Base-by-base conservation (phyloP, 2,329 filamentous ascomycete genomes). In the Sporothrix humicola region DNA sequence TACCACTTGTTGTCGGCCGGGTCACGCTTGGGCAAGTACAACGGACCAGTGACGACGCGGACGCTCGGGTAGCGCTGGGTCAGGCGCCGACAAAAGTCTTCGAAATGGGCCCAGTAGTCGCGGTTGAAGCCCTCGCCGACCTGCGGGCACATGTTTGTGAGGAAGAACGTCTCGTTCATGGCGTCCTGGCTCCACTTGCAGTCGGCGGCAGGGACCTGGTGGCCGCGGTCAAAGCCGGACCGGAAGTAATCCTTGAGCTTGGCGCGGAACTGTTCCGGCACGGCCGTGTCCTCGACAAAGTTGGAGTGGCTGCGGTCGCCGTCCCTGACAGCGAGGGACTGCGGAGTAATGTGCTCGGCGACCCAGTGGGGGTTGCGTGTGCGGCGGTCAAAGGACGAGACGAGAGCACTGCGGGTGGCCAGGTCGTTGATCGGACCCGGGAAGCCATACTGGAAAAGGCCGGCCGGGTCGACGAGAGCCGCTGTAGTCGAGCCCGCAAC, bases 101-200 rank as follows among this genome's bases (percentile, higher is more conserved):
- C 96, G 77, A 99, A 95, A 82, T 99, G 96, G 52, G 96, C 93
- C 96, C 96, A 99, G 88, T 99, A 99, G 84, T 99, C 96, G 70
- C 96, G 89, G 85, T 99, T 99, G 87, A 99, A 99, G 74, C 96
- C 96, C 81, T 98, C 94, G 77, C 96, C 96, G 44, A 99, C 96
- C 84, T 99, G 96, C 46, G 96, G 96, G 80, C 95, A 97, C 95
- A 99, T 99, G 85, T 99, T 99, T 80, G 88, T 92, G 73, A 99
- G 88, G 79, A 90, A 91, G 80, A 99, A 99, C 2, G 96, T 99
- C 73, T 93, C 93, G 83, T 99, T 90, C 94, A 99, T 97, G 76
- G 96, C 95, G 50, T 88, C 82, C 83, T 99, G 96, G 76, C 91
- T 93, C 95, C 96, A 99, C 84, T 97, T 97, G 73, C 93, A 93